Evolutionary conservation across 805 yeast genomes (phyloP), one percentile per base, ranked within the genome.

Genomic region (Saturnispora hagleri): DNA sequence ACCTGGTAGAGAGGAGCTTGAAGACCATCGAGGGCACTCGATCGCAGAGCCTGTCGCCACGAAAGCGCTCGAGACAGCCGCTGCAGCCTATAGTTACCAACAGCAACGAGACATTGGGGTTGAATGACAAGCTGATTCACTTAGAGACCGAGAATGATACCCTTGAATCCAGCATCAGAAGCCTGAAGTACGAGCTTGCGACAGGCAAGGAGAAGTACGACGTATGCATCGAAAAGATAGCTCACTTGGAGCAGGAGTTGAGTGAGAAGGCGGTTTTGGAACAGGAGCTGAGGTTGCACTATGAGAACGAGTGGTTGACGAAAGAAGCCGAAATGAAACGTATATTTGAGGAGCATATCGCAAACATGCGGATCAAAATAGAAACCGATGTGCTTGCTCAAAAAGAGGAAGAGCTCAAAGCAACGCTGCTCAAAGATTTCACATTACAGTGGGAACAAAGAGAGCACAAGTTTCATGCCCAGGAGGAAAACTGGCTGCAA

Each of bases 141-240:
- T 47, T 59, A 8, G 69, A 65, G 50, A 58, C 60, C 2, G 47
- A 51, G 26, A 62, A 62, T 50, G 69, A 65, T 50, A 31, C 56
- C 18, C 43, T 63, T 28, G 63, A 60, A 35, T 56, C 61, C 17
- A 51, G 53, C 1, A 33, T 60, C 15, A 54, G 68, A n/a, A 55
- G 56, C 6, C 24, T 55, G 8, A 49, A 51, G 33, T 43, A 54
- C 7, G 27, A 53, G 7, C 35, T 53, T 1, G 46, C 24, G 12
- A 33, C 48, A 18, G 54, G 54, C 18, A 48, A 44, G 9, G 63
- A 59, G n/a, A 36, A 35, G 20, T 48, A 57, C 3, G 58, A 59
- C 45, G 56, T 55, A 20, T 50, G 53, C 28, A 38, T 64, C 8
- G 69, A 65, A 49, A 52, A 46, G 31, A 42, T 61, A 35, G 65